These are phyloP conservation scores for Russula vinacea DNA, from an alignment of 768 basidiomycete species.

Conservation along the genomic window DNA sequence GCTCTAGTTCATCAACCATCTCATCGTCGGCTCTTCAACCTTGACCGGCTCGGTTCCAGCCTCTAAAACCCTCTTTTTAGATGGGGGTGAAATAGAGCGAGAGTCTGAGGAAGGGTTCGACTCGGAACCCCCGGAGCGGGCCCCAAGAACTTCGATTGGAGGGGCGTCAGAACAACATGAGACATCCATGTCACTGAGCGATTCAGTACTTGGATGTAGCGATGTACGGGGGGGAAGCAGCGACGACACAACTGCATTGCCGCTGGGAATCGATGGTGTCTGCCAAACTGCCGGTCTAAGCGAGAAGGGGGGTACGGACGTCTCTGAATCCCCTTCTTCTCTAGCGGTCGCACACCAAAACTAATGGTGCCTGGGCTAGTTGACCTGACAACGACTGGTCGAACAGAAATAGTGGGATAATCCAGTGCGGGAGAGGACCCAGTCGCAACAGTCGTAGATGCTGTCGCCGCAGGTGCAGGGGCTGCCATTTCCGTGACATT, in stretches of 20 bases:
- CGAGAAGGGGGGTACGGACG: neutral
- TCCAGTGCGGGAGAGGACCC: neutral
- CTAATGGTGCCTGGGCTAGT: neutral
- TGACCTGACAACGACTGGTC: neutral
- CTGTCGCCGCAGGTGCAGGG: neutral
- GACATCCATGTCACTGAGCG: conserved; percentile 10
- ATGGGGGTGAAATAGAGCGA: conserved; percentile 11
- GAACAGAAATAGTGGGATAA: neutral
- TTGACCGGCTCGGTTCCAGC: neutral
- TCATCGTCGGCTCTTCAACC: conserved; percentile 20
- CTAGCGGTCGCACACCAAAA: neutral
- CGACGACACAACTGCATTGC: neutral
- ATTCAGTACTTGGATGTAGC: neutral
- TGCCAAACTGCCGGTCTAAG: neutral
- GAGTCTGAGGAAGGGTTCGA: neutral
- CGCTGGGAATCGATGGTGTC: neutral
- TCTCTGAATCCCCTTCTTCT: neutral
- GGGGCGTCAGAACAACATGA: conserved; percentile 3
- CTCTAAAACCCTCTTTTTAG: neutral
- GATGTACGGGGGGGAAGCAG: neutral
- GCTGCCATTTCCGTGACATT: neutral
- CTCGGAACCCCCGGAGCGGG: conserved; percentile 2
- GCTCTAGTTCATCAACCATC: conserved; percentile 23
- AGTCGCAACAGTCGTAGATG: neutral
- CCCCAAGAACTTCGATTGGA: conserved; percentile 18